Evolutionary conservation across 2,329 filamentous ascomycete species (phyloP).

Genomic region (Hirsutella minnesotensis): DNA sequence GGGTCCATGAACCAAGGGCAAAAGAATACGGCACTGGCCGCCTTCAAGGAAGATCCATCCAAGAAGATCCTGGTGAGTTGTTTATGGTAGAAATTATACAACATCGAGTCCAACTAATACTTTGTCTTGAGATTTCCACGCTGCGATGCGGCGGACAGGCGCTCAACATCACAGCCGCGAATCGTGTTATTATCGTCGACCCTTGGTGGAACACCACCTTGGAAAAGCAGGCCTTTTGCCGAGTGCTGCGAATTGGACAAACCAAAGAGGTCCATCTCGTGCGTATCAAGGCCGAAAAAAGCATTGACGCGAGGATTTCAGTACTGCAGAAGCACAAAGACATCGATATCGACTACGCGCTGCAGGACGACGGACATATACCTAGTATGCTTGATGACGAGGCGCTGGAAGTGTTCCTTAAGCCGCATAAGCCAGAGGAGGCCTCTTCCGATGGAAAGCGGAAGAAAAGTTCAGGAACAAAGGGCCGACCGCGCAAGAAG

Average conservation of each 20-base stretch:
- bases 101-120: too few relatives aligned
- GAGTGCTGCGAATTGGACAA: constrained; percentile 57
- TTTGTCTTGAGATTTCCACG: constrained; percentile 23
- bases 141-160: constrained; percentile 23
- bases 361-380: constrained; percentile 17
- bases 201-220: constrained; percentile 49
- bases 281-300: constrained; percentile 41
- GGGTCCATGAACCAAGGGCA: constrained; percentile 10
- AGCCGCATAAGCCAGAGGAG: not conserved
- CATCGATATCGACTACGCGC: constrained; percentile 23
- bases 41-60: constrained; percentile 8
- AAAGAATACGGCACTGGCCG: constrained; percentile 8
- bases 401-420: not conserved
- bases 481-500: not conserved
- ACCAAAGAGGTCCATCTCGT: constrained; percentile 44
- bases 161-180: constrained; percentile 30
- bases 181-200: constrained; percentile 42
- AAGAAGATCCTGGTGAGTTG: constrained; percentile 24
- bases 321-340: constrained; percentile 45
- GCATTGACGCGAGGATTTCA: constrained; percentile 46
- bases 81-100: too few relatives aligned
- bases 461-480: not conserved
- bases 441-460: not conserved
- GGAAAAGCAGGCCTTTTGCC: constrained; percentile 50
- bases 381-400: not conserved